Base-by-base conservation (phyloP, 805 yeast species). In the Yamadazyma endophytica region DNA sequence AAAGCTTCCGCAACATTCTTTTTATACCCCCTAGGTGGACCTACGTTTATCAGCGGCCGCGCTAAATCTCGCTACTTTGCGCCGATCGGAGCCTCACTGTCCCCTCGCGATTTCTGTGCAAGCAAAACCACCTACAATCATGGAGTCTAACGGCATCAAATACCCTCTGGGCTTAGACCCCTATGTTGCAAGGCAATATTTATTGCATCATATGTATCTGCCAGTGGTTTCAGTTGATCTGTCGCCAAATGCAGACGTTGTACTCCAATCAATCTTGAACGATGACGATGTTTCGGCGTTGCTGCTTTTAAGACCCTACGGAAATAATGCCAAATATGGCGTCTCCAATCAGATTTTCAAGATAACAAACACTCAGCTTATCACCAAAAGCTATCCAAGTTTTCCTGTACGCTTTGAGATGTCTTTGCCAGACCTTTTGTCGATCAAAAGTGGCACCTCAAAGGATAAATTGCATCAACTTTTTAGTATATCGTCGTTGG, bases 361-460 rank as follows among this genome's bases (percentile, higher is more conserved):
- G 31, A 65, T 75, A 32, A 67, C 72, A 17, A 78, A 72, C 45
- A 64, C 70, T 17, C 79, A 72, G 47, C 56, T 73, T 26, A 59
- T 69, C 23, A 69, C 78, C 13, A 58, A 64, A 32, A 60, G 57
- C 4, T 66, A 70, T 34, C 74, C 73, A 6, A 72, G 73, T 42
- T 77, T 76, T 43, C 75, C 78, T 13, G 58, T 82, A 19, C 60
- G 83, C 28, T 81, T 81, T 45, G 67, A 64, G 39, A 61, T 64
- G 17, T 42, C 61, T 7, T 41, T 64, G 17, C 62, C 64, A n/a
- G 70, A 64, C 23, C 43, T 62, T 17, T 42, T 64, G 28, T 52
- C 64, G n/a, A 50, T 56, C 13, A 49, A 47, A 21, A 47, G 39
- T 31, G 53, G 53, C 5, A 31, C 45, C 5, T 24, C 40, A 3